Conservation (phyloP, 768 basidiomycete species). For the Suillus lakei region DNA sequence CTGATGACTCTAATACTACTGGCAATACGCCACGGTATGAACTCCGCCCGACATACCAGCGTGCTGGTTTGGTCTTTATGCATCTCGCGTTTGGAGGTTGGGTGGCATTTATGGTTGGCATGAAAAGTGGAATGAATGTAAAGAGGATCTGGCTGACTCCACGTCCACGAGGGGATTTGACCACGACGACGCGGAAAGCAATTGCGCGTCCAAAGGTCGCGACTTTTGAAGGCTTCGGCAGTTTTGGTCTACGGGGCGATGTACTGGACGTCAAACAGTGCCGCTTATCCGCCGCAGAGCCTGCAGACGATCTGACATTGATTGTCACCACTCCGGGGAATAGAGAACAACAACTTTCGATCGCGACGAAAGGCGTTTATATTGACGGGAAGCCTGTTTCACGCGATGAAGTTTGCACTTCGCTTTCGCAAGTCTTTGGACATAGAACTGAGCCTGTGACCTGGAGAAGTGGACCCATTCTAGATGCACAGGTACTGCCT, state of each 20-base stretch:
- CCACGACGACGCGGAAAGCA: not conserved
- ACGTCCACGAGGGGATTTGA: conserved; percentile 19
- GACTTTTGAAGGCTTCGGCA: conserved; percentile 17
- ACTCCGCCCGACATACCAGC: conserved; percentile 35
- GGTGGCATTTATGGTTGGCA: conserved; percentile 32
- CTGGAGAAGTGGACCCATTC: conserved; percentile 4
- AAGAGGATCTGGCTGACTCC: conserved; percentile 38
- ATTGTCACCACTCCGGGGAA: not conserved
- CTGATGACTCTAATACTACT: conserved; percentile 17
- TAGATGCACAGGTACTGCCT: not conserved
- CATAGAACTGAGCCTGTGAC: not conserved
- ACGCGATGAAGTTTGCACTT: conserved; percentile 17
- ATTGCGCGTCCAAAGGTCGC: not conserved
- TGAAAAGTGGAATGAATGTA: conserved; percentile 30
- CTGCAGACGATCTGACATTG: conserved; percentile 5
- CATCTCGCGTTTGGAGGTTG: conserved; percentile 34
- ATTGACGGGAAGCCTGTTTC: conserved; percentile 30
- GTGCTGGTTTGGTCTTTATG: conserved; percentile 30
- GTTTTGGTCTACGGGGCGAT: conserved; percentile 18
- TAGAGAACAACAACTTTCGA: not conserved
- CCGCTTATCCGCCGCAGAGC: conserved; percentile 4
- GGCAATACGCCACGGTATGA: conserved; percentile 18
- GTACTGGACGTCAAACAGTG: conserved; percentile 9
- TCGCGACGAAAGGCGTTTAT: conserved; percentile 26
- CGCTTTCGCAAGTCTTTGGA: conserved; percentile 22